Evolutionary conservation across 768 basidiomycete species (phyloP).

Genomic region (Pholiota conissans): DNA sequence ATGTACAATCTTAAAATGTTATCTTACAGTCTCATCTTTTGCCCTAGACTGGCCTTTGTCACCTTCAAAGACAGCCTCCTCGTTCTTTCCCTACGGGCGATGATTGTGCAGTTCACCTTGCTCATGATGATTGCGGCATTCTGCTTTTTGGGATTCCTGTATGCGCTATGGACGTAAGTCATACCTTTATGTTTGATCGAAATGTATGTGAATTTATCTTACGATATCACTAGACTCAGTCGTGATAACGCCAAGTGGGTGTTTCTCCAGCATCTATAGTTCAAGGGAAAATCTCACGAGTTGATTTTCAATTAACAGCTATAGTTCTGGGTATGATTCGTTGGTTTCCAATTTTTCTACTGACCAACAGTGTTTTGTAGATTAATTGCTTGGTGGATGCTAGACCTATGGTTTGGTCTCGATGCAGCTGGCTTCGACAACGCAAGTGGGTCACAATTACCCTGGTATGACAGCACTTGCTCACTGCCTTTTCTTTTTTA

Average conservation of each 20-base stretch:
- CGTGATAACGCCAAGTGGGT: constrained; percentile 59
- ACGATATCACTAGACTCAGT: constrained; percentile 54
- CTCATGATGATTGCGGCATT: constrained; percentile 85
- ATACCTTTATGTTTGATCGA: background rate
- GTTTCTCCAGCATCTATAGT: background rate
- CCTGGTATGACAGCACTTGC: background rate
- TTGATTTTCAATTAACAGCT: constrained; percentile 18
- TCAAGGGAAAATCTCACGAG: background rate
- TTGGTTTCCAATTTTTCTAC: background rate
- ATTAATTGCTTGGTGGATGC: constrained; percentile 92
- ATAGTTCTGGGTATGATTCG: constrained; percentile 27
- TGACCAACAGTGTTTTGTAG: constrained; percentile 12
- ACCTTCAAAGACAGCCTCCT: constrained; percentile 80
- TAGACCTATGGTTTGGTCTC: constrained; percentile 92
- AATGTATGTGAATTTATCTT: constrained; percentile 1
- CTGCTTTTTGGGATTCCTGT: constrained; percentile 91
- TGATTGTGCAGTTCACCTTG: constrained; percentile 88
- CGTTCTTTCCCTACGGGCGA: constrained; percentile 83
- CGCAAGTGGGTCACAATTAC: constrained; percentile 57
- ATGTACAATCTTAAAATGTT: background rate
- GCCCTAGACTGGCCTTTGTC: constrained; percentile 75
- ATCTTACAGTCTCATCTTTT: background rate
- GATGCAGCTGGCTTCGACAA: constrained; percentile 88
- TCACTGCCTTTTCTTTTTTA: background rate
- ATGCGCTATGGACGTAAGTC: constrained; percentile 91